Conservation (phyloP, 208 protist species). For the Crithidia mellificae region DNA sequence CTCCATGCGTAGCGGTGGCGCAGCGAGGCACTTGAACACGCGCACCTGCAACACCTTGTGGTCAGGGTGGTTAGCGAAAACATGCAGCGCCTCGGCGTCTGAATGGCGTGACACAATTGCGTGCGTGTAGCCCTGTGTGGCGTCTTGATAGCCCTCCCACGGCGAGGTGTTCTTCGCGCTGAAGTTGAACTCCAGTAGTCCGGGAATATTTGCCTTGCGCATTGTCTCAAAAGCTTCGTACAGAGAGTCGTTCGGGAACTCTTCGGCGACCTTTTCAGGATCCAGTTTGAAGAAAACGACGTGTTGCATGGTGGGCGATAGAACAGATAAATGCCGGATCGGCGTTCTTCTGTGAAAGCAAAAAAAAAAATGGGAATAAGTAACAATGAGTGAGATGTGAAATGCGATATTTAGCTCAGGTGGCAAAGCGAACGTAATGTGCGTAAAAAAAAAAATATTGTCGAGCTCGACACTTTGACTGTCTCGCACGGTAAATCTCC, state of each 20-base stretch:
- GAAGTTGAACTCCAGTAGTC: slow-evolving; percentile 56
- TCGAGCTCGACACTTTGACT: too few species aligned
- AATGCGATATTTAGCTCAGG: too few species aligned
- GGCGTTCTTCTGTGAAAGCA: too few species aligned
- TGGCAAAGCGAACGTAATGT: too few species aligned
- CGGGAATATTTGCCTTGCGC: slow-evolving; percentile 43
- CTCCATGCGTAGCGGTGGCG: slow-evolving; percentile 61
- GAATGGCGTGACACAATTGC: slow-evolving; percentile 63
- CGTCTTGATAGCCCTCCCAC: slow-evolving; percentile 65
- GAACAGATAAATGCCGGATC: not conserved
- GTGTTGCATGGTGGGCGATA: not conserved
- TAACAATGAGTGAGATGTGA: too few species aligned
- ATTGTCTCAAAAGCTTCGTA: slow-evolving; percentile 37
- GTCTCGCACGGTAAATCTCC: too few species aligned
- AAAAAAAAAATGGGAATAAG: too few species aligned
- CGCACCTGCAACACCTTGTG: slow-evolving; percentile 56
- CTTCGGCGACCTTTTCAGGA: slow-evolving; percentile 34
- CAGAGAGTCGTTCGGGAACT: slow-evolving; percentile 39
- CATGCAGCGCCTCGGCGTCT: slow-evolving; percentile 44
- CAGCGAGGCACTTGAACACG: slow-evolving; percentile 42
- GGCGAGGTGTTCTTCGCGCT: slow-evolving; percentile 41
- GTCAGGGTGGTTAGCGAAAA: slow-evolving; percentile 56
- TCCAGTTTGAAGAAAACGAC: not conserved
- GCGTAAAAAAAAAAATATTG: too few species aligned
- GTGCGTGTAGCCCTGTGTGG: slow-evolving; percentile 52